These are phyloP conservation scores for Sphaerobolus stellatus DNA, from an alignment of 1,284 basidiomycete species.

Conservation along the genomic window DNA sequence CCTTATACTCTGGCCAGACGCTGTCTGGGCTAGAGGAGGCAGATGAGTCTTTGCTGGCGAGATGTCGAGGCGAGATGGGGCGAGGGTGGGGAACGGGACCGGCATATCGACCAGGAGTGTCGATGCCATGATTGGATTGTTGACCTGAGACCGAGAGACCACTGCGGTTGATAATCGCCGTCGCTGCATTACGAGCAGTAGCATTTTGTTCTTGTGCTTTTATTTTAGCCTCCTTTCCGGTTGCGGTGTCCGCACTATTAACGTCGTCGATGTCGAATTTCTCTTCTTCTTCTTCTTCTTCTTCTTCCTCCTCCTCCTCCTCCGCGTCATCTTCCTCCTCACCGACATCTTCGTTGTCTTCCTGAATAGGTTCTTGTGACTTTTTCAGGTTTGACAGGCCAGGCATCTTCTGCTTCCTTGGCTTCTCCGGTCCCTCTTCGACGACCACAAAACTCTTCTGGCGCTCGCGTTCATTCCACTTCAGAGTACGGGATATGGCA, in stretches of 20 bases:
- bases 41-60: conserved; percentile 21
- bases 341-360: conserved; percentile 26
- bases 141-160: conserved; percentile 18
- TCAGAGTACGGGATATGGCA: conserved; percentile 91
- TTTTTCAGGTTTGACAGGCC: conserved; percentile 19
- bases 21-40: background rate
- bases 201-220: conserved; percentile 35
- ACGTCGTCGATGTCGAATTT: conserved; percentile 83
- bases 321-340: conserved; percentile 50
- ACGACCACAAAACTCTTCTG: conserved; percentile 99
- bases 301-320: conserved; percentile 44
- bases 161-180: conserved; percentile 34
- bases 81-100: conserved; percentile 62
- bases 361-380: conserved; percentile 25
- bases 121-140: conserved; percentile 53
- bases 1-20: background rate
- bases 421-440: conserved; percentile 70
- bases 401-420: conserved; percentile 30
- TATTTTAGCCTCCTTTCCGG: conserved; percentile 18
- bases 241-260: conserved; percentile 29
- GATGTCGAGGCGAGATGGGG: conserved; percentile 51
- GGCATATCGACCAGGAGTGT: conserved; percentile 76
- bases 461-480: conserved; percentile 97
- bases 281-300: conserved; percentile 63
- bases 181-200: conserved; percentile 31